Evolutionary conservation across 108 stramenopile genomes (phyloP), one percentile per base, ranked within the genome.

Genomic region (Skeletonema costatum): DNA sequence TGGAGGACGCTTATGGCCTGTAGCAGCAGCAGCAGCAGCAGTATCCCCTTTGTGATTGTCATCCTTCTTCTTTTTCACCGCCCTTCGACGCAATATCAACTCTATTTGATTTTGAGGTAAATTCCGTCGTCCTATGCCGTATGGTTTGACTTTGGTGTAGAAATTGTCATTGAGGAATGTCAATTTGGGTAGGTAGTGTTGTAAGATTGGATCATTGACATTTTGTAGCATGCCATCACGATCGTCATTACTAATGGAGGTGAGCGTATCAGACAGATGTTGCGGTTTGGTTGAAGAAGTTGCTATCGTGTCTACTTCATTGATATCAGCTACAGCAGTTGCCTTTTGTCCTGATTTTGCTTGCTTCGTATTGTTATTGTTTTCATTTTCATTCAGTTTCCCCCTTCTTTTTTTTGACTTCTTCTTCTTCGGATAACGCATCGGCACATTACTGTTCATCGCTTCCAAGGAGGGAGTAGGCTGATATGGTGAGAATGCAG

Each of bases 61-160:
- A 16, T 64, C 38, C 9, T 39, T 64, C 63, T 39, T 33, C 64
- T 82, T 82, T 46, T 71, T 75, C 5, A 82, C 62, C 16, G 81
- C 81, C 35, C 70, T 63, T 19, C 81, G 73, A 60, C 81, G 64
- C 19, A 82, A 64, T 36, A 82, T 68, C 31, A 82, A 64, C 64
- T 82, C 81, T 53, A 82, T 38, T 71, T 82, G 81, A 82, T 82
- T 71, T 16, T 41, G 39, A 41, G 81, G 81, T 36, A 82, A 64
- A 62, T 75, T 68, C 33, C 69, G 73, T 25, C 60, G 71, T 41
- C 75, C 75, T 33, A 71, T 67, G 3, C 59, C 19, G 71, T 39
- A 75, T 4, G 81, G 81, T 60, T 75, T 30, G 31, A 73, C 64
- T 32, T 51, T 75, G 30, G 48, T 36, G 60, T 75, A 76, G 67